Base-by-base conservation (phyloP, 2,329 filamentous ascomycete species). In the Aspergillus japonicus region DNA sequence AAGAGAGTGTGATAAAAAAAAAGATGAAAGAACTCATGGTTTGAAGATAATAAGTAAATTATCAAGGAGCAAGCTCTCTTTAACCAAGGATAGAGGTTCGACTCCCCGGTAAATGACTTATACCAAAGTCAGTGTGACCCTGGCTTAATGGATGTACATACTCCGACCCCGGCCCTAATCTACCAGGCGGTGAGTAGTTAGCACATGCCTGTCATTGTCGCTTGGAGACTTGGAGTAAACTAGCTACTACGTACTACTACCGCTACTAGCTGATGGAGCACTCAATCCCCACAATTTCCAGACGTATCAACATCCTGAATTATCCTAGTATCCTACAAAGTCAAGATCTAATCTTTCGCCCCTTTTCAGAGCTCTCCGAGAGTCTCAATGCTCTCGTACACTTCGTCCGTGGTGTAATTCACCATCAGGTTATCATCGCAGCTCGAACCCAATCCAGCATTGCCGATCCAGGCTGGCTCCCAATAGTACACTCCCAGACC, bases 401-500 rank as follows among this genome's bases (percentile, higher is more conserved):
- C 85, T 56, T 78, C 80, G 3, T 85, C 83, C 2, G 78, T 68
- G 31, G 58, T 78, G 63, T 78, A 81, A 59, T 80, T 77, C 55
- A 89, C 86, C 81, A 90, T 80, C 49, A 86, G 78, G 72, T 88
- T 89, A 66, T 85, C 85, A 19, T 78, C 77, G 69, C 88, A 90
- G 47, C 85, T 87, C 19, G 86, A 89, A 1, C 88, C 88, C 54
- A 90, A 73, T 0, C 74, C 82, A 11, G 83, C 81, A 73, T 90
- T 91, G 47, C 85, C 79, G 62, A 90, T 78, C 87, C 87, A 91
- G 0, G 84, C 86, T 0, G 88, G 88, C 71, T 92, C 89, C 89
- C 89, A 91, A 65, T 91, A 91, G 62, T 88, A 90, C 7, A 91
- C 49, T 0, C 88, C 89, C 29, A 78, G 73, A 0, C 87, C 87